Conservation (phyloP, 371 early-diverging fungal species). For the Batrachochytrium dendrobatidis region DNA sequence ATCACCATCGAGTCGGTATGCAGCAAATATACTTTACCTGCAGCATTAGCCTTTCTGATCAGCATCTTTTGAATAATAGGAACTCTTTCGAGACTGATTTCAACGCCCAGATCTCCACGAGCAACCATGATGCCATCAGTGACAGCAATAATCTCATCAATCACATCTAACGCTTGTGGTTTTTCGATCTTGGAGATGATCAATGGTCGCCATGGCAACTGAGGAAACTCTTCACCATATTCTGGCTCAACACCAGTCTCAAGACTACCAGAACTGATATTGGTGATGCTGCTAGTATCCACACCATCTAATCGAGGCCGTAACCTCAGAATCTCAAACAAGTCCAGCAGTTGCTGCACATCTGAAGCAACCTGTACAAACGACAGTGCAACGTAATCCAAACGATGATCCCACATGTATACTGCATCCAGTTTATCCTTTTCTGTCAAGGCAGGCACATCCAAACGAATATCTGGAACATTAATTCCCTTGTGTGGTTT, state of each 20-base stretch:
- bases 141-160: conserved; percentile 46
- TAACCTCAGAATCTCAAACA: conserved; percentile 24
- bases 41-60: conserved; percentile 33
- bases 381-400: conserved; percentile 38
- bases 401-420: conserved; percentile 31
- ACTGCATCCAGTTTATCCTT: conserved; percentile 37
- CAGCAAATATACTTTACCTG: conserved; percentile 9
- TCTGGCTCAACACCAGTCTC: conserved; percentile 10
- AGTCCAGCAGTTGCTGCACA: conserved; percentile 30
- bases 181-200: conserved; percentile 55
- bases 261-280: too few species aligned
- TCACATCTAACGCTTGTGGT: conserved; percentile 37
- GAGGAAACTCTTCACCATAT: conserved; percentile 22
- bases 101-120: conserved; percentile 89
- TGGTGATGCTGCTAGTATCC: too few species aligned
- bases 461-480: conserved; percentile 35
- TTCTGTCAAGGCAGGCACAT: conserved; percentile 31
- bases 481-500: conserved; percentile 43
- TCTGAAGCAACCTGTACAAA: conserved; percentile 32
- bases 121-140: conserved; percentile 68
- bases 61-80: conserved; percentile 51
- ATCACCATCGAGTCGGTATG: conserved; percentile 1
- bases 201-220: conserved; percentile 36
- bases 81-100: conserved; percentile 83
- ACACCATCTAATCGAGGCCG: too few species aligned